These are phyloP conservation scores for Ascochyta pisi DNA, from an alignment of 2,329 filamentous ascomycete genomes.

Conservation along the genomic window DNA sequence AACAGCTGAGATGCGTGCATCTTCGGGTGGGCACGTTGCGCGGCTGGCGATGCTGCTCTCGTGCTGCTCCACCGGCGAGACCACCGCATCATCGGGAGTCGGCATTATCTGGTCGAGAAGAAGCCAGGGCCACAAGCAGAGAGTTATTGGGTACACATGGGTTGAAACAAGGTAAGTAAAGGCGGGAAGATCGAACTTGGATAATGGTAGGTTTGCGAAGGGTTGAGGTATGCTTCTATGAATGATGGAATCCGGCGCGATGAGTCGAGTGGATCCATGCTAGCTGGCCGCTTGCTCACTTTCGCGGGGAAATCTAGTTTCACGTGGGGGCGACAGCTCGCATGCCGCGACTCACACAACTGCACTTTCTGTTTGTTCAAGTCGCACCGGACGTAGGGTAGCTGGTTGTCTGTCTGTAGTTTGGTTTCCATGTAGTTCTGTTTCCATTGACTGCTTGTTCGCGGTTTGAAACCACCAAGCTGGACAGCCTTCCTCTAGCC, in stretches of 20 bases:
- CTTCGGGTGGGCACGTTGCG: slow-evolving; percentile 60
- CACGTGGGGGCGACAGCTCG: slow-evolving; percentile 15
- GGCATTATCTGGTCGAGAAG: slow-evolving; percentile 54
- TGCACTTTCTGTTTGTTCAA: background rate
- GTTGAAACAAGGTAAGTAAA: slow-evolving; percentile 11
- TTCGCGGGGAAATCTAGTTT: slow-evolving; percentile 8
- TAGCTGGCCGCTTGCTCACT: slow-evolving; percentile 4
- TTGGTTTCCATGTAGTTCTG: background rate
- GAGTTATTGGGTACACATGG: slow-evolving; percentile 29
- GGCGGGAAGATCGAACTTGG: slow-evolving; percentile 15
- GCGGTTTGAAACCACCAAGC: background rate
- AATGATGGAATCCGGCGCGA: slow-evolving; percentile 12
- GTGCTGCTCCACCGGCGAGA: slow-evolving; percentile 48
- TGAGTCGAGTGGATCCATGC: slow-evolving; percentile 14
- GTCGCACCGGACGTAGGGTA: background rate
- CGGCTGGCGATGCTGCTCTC: slow-evolving; percentile 50
- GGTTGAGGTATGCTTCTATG: slow-evolving; percentile 12
- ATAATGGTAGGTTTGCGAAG: slow-evolving; percentile 7
- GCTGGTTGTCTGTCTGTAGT: background rate
- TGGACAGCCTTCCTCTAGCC: background rate
- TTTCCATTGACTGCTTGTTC: background rate
- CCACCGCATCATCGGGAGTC: slow-evolving; percentile 54
- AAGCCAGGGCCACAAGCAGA: slow-evolving; percentile 37
- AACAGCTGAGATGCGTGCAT: slow-evolving; percentile 35
- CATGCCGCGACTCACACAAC: slow-evolving; percentile 15